These are phyloP conservation scores for Chrysoporthe cubensis DNA, from an alignment of 2,329 filamentous ascomycete genomes.

Conservation along the genomic window DNA sequence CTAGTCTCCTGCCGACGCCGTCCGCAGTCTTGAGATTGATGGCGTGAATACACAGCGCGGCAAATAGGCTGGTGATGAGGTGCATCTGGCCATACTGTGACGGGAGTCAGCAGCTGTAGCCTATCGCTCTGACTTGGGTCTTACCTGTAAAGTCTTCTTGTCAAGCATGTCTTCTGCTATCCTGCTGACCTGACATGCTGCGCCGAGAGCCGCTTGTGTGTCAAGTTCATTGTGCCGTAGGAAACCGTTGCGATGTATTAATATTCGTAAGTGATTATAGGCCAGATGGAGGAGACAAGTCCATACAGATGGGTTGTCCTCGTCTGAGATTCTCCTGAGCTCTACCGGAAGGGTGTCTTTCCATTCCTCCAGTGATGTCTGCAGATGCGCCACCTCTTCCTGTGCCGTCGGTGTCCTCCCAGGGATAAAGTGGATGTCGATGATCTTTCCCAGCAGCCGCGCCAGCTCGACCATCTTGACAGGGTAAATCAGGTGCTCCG, in stretches of 20 bases:
- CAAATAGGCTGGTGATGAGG: slow-evolving; percentile 43
- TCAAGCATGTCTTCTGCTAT: slow-evolving; percentile 45
- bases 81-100: slow-evolving; percentile 45
- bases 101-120: slow-evolving; percentile 33
- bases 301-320: slow-evolving; percentile 41
- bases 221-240: slow-evolving; percentile 36
- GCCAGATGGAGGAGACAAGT: slow-evolving; percentile 43
- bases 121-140: background rate
- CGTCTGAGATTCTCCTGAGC: slow-evolving; percentile 38
- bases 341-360: slow-evolving; percentile 39
- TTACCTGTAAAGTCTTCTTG: slow-evolving; percentile 23
- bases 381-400: slow-evolving; percentile 37
- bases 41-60: slow-evolving; percentile 44
- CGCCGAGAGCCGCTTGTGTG: slow-evolving; percentile 37
- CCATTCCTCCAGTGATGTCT: slow-evolving; percentile 40
- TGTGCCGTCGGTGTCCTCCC: slow-evolving; percentile 37
- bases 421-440: slow-evolving; percentile 43
- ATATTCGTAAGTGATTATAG: slow-evolving; percentile 43
- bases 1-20: slow-evolving; percentile 40
- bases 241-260: slow-evolving; percentile 42
- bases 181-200: slow-evolving; percentile 42
- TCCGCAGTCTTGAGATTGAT: slow-evolving; percentile 41
- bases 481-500: slow-evolving; percentile 41
- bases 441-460: slow-evolving; percentile 38
- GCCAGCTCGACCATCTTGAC: slow-evolving; percentile 46